phyloP scores from a whole-genome alignment of 352 stramenopile species.

The Phytophthora aleatoria region DNA sequence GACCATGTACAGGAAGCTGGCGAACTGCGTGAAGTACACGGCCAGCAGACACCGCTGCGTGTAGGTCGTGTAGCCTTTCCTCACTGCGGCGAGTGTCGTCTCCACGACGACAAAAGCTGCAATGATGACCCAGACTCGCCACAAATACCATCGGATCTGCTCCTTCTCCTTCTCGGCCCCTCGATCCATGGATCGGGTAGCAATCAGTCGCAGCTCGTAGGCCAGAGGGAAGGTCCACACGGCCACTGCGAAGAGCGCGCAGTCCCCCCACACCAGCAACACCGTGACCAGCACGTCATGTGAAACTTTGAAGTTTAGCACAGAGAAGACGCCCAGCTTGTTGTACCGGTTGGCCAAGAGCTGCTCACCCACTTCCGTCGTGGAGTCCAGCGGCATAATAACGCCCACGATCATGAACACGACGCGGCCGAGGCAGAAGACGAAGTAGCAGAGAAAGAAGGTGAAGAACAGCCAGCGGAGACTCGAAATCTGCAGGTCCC shows the following conservation, averaged over 20 bases:
- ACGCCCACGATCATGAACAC: slow-evolving; percentile 44
- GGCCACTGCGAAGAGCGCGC: slow-evolving; percentile 45
- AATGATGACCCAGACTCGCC: slow-evolving; percentile 39
- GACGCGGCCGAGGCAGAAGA: slow-evolving; percentile 38
- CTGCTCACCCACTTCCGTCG: slow-evolving; percentile 6
- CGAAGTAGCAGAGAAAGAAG: slow-evolving; percentile 55
- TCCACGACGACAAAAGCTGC: slow-evolving; percentile 36
- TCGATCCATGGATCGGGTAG: slow-evolving; percentile 52
- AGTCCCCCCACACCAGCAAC: slow-evolving; percentile 43
- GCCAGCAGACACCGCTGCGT: slow-evolving; percentile 44
- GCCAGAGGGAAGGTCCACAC: slow-evolving; percentile 52
- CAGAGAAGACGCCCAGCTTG: slow-evolving; percentile 42
- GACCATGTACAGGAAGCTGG: slow-evolving; percentile 56
- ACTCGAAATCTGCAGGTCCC: slow-evolving; percentile 55
- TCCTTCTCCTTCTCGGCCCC: slow-evolving; percentile 46
- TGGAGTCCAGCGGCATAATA: slow-evolving; percentile 26
- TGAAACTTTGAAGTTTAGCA: slow-evolving; percentile 48
- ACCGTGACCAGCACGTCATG: slow-evolving; percentile 29
- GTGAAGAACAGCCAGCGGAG: slow-evolving; percentile 69
- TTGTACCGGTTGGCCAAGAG: slow-evolving; percentile 32
- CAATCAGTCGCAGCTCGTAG: slow-evolving; percentile 50
- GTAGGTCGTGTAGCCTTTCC: slow-evolving; percentile 50
- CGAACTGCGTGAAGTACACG: slow-evolving; percentile 51
- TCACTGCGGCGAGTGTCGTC: slow-evolving; percentile 31
- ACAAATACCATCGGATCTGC: slow-evolving; percentile 42